Conservation (phyloP, 306 rosid genomes). For the Luffa aegyptiaca region DNA sequence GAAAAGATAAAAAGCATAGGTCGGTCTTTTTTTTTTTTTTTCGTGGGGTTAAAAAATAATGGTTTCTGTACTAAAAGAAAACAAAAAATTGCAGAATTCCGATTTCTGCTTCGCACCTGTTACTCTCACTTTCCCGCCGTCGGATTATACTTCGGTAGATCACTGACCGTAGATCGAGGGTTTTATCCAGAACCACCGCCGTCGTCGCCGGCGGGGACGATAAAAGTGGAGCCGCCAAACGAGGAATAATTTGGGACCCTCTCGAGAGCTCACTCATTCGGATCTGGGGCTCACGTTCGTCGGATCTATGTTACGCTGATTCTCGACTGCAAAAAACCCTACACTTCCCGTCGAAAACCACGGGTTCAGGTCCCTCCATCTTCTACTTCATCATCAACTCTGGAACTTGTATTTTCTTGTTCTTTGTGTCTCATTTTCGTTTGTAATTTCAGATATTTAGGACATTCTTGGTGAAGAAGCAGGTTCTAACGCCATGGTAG, state of each 20-base stretch:
- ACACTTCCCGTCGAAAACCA: neutral
- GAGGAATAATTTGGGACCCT: neutral
- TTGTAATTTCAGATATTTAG: neutral
- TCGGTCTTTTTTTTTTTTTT: neutral
- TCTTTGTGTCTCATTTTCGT: neutral
- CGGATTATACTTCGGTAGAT: neutral
- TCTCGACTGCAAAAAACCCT: neutral
- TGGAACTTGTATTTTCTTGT: neutral
- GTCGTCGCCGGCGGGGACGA: slow-evolving; percentile 2
- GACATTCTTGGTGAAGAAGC: neutral
- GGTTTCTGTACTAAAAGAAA: neutral
- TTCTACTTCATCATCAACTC: neutral
- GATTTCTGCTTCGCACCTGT: neutral
- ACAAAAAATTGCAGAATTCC: neutral
- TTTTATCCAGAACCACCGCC: slow-evolving; percentile 1
- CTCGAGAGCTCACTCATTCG: neutral
- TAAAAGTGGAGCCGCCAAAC: neutral
- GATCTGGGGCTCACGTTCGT: neutral
- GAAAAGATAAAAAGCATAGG: neutral
- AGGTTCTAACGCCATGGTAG: neutral
- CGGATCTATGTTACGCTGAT: neutral
- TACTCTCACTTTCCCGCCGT: slow-evolving; percentile 2
- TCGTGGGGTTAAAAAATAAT: neutral
- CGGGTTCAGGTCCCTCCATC: neutral
- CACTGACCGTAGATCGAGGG: slow-evolving; percentile 8